A percentile compares a stretch with the other conserved stretches of the same genome.
Conservation (phyloP, 192 early-diverging fungal species). For the Funneliformis mosseae region DNA sequence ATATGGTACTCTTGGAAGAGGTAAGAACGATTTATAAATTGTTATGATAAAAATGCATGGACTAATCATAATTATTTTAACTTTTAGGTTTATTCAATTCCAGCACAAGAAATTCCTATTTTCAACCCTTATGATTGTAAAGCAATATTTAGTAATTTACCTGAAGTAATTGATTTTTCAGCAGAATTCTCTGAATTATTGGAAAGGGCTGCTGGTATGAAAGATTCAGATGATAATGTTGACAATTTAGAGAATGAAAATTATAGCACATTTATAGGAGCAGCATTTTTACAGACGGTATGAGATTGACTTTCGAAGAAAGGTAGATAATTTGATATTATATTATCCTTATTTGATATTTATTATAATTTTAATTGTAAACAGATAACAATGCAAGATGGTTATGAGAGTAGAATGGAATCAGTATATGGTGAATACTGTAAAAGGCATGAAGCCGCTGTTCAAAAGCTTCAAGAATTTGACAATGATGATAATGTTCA, state of each 20-base stretch:
- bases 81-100: slow-evolving; percentile 27
- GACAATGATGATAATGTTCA: slow-evolving; percentile 43
- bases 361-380: neutral
- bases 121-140: slow-evolving; percentile 66
- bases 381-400: neutral
- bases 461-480: slow-evolving; percentile 65
- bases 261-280: slow-evolving; percentile 48
- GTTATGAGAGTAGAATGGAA: slow-evolving; percentile 44
- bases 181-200: slow-evolving; percentile 66
- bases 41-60: neutral
- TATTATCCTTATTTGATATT: neutral
- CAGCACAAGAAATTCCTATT: slow-evolving; percentile 35
- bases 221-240: slow-evolving; percentile 24
- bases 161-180: slow-evolving; percentile 69
- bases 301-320: slow-evolving; percentile 30
- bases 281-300: slow-evolving; percentile 58
- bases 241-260: slow-evolving; percentile 33
- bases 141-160: slow-evolving; percentile 79
- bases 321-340: neutral
- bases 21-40: slow-evolving; percentile 1
- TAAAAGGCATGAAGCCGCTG: slow-evolving; percentile 72
- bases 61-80: neutral
- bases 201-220: slow-evolving; percentile 55
- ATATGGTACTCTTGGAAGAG: slow-evolving; percentile 25
- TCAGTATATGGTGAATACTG: slow-evolving; percentile 72